Evolutionary conservation across 441 rosid genomes (phyloP), one percentile per base, ranked within the genome.

Genomic region (Mallotus japonicus): DNA sequence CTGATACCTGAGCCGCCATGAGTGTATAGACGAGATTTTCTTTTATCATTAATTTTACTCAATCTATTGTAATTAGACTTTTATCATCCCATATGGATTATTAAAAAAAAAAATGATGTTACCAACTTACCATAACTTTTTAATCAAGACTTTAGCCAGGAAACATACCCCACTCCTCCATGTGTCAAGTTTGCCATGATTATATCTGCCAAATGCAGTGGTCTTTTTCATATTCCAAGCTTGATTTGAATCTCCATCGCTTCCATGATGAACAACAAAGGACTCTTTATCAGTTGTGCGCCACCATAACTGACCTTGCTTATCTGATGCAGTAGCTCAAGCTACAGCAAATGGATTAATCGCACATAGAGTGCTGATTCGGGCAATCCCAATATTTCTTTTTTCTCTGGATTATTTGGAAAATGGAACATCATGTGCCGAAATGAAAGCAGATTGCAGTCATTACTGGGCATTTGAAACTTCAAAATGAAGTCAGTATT

Each of bases 291-390:
- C 19, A 53, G 50, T 54, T 37, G 10, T 16, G 17, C 44, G 71
- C 71, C 71, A 54, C 20, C 63, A 3, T 3, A 42, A 20, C 72
- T 69, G 72, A 56, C 72, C 62, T 55, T 68, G 61, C 28, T 19
- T 53, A 34, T 10, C 49, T 17, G 19, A 1, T 44, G 53, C 37
- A 55, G 56, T 55, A 12, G 20, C 7, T n/a, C 17, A 13, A 0
- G 32, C 22, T 11, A 17, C 2, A 28, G 22, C 42, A 16, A 51
- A 50, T 67, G 60, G 47, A 16, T 51, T 65, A 12, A 24, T 59
- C 20, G 42, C 16, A 19, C 54, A 14, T 47, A 8, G n/a, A 49
- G 19, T 16, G 6, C 13, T 60, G 63, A 54, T 37, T 40, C 22
- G 50, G 8, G 14, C 49, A 37, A 37, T 37, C 19, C 49, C 5